These are phyloP conservation scores for Beauveria sp. DNA, from an alignment of 2,329 filamentous ascomycete species.

Conservation along the genomic window DNA sequence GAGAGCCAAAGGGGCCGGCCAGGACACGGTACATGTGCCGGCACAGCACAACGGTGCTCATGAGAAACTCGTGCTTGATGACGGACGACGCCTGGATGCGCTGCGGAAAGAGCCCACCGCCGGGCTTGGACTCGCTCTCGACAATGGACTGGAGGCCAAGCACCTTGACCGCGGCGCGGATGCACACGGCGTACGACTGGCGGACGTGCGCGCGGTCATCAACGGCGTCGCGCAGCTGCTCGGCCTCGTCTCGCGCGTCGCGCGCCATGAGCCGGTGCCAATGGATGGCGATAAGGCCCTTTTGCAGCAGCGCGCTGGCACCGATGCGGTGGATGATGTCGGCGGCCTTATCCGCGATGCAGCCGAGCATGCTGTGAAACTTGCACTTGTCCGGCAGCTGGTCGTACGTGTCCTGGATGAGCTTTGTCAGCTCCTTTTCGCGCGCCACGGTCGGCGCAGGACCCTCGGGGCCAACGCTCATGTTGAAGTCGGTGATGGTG, in stretches of 20 bases:
- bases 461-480: not conserved
- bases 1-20: conserved; percentile 2
- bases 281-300: conserved; percentile 7
- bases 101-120: conserved; percentile 6
- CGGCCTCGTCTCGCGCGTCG: not conserved
- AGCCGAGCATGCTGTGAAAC: conserved; percentile 1
- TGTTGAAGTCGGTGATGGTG: conserved; percentile 3
- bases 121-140: conserved; percentile 3
- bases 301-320: conserved; percentile 3
- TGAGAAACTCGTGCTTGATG: conserved; percentile 9
- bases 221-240: not conserved
- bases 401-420: not conserved
- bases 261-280: conserved; percentile 4
- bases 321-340: conserved; percentile 6
- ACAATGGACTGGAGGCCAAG: conserved; percentile 3
- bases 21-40: conserved; percentile 7
- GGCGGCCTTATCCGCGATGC: conserved; percentile 4
- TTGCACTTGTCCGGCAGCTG: conserved; percentile 3
- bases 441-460: not conserved
- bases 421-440: not conserved
- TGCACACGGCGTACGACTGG: not conserved
- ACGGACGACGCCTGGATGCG: conserved; percentile 8
- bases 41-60: conserved; percentile 10
- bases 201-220: not conserved
- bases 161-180: conserved; percentile 1